Conservation (phyloP, 192 early-diverging fungal species). For the Cetraspora pellucida region DNA sequence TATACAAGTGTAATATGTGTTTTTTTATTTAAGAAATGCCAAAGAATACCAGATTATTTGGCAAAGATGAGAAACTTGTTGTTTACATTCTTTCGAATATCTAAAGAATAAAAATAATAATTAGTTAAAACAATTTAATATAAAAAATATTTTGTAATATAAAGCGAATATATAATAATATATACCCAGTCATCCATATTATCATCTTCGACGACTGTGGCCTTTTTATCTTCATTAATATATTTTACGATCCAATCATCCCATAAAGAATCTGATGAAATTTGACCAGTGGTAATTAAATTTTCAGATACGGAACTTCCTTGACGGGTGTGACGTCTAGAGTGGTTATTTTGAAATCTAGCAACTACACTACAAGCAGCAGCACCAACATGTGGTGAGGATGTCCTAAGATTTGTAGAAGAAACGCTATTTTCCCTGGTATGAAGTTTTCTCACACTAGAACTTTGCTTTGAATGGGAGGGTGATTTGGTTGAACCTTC, state of each 20-base stretch:
- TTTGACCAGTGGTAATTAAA: neutral
- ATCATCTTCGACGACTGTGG: neutral
- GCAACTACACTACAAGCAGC: neutral
- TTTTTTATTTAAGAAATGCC: no score
- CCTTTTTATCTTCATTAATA: neutral
- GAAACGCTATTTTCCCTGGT: neutral
- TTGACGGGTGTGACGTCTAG: neutral
- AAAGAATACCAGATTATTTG: neutral
- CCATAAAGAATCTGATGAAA: constrained; percentile 6
- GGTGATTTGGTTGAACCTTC: neutral
- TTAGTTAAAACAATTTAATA: neutral
- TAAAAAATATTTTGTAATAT: no score
- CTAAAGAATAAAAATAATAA: neutral
- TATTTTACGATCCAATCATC: constrained; percentile 23
- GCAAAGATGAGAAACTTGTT: neutral
- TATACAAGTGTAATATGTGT: no score
- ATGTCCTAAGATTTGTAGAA: neutral
- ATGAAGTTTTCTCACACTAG: neutral
- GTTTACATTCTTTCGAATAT: constrained; percentile 2
- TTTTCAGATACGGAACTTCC: neutral
- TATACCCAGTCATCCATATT: neutral
- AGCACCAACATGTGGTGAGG: neutral
- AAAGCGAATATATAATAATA: neutral
- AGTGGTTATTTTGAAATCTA: neutral
- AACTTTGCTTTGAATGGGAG: neutral